Conservation (phyloP, 1,139 yeast genomes). For the Kodamaea sp. region DNA sequence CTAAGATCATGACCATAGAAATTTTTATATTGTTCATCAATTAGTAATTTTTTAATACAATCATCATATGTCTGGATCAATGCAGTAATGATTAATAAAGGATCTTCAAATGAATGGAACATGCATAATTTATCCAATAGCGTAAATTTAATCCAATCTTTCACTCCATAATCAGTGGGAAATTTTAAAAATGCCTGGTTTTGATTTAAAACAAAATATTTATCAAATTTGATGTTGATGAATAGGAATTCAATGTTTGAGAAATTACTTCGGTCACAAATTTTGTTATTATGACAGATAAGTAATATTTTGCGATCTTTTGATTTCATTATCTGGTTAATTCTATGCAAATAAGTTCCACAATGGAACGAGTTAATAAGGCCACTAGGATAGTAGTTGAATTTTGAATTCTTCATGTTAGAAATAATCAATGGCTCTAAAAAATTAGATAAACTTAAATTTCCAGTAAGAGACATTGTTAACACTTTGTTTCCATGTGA, state of each 20-base stretch:
- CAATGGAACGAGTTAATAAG: slow-evolving; percentile 11
- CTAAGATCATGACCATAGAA: slow-evolving; percentile 5
- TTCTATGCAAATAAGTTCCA: slow-evolving; percentile 8
- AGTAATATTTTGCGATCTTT: slow-evolving; percentile 8
- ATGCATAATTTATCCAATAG: slow-evolving; percentile 6
- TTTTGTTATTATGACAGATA: slow-evolving; percentile 10
- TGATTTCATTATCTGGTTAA: slow-evolving; percentile 7
- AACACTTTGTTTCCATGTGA: slow-evolving; percentile 8
- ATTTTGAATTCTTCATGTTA: slow-evolving; percentile 7
- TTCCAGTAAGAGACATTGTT: slow-evolving; percentile 13
- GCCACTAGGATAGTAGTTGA: slow-evolving; percentile 14
- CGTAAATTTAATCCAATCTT: slow-evolving; percentile 13
- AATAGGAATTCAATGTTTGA: slow-evolving; percentile 19
- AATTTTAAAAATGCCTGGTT: slow-evolving; percentile 12
- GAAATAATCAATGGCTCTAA: slow-evolving; percentile 14
- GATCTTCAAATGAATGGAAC: slow-evolving; percentile 4
- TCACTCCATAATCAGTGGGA: slow-evolving; percentile 24
- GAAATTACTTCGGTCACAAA: slow-evolving; percentile 12
- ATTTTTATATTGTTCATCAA: slow-evolving; percentile 5
- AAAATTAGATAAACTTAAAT: slow-evolving; percentile 11
- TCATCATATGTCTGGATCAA: slow-evolving; percentile 5
- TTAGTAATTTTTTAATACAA: slow-evolving; percentile 7
- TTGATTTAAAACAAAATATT: slow-evolving; percentile 6
- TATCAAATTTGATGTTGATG: slow-evolving; percentile 17
- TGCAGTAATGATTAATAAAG: slow-evolving; percentile 4